phyloP scores from a whole-genome alignment of 345 rosid genomes.

The Kandelia obovata region DNA sequence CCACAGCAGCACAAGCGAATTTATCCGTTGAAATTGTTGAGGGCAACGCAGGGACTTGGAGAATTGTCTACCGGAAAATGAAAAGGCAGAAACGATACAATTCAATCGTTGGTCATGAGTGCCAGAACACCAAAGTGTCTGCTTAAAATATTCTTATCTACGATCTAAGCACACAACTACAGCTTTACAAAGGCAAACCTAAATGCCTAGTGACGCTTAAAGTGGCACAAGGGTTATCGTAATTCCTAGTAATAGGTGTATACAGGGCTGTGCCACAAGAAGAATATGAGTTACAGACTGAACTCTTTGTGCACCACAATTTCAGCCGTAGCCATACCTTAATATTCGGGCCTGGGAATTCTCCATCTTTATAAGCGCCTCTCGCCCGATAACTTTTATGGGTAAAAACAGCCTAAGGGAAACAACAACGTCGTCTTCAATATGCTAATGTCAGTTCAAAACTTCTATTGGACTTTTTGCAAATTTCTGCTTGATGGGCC shows the following conservation, averaged over 20 bases:
- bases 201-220: constrained; percentile 20
- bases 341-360: background rate
- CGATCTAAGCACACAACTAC: constrained; percentile 30
- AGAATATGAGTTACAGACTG: background rate
- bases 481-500: constrained; percentile 67
- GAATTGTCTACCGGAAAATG: background rate
- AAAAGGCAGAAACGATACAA: constrained; percentile 20
- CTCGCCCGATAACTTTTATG: background rate
- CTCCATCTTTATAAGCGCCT: background rate
- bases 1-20: too few relatives aligned
- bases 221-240: background rate
- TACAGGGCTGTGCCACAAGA: constrained; percentile 11
- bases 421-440: constrained; percentile 1
- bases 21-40: background rate
- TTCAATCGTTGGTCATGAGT: constrained; percentile 19
- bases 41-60: background rate
- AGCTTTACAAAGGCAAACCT: constrained; percentile 36
- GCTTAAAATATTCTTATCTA: constrained; percentile 31
- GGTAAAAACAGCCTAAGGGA: background rate
- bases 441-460: background rate
- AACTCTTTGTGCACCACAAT: constrained; percentile 8
- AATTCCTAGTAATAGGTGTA: background rate
- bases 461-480: constrained; percentile 20
- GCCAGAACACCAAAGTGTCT: constrained; percentile 20
- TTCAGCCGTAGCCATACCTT: background rate